Evolutionary conservation across 2,329 filamentous ascomycete species (phyloP), one percentile per base, ranked within the genome.

Genomic region (Fusarium redolens): DNA sequence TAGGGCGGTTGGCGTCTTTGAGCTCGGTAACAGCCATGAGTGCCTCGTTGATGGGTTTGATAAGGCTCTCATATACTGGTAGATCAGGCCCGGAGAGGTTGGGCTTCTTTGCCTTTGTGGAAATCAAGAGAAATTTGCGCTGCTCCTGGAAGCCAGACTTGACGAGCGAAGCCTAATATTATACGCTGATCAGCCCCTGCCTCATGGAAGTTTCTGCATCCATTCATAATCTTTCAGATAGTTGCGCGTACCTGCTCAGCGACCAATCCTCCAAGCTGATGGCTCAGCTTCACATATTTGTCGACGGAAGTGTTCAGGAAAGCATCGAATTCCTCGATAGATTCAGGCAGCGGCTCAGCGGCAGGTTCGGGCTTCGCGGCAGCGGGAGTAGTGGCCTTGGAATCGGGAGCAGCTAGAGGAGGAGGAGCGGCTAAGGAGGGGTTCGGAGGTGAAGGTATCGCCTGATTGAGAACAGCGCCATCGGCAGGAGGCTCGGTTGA

Each of bases 41-140:
- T 61, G 92, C 91, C 68, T 93, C 91, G 83, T 97, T 95, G 69
- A 97, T 91, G 73, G 96, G 95, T 77, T 95, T 94, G 73, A 98
- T 86, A 25, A 98, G 88, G 71, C 94, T 92, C 81, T 93, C 91
- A 79, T 91, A 93, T 7, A 89, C 85, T 13, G 89, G 84, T 77
- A 92, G 89, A 52, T 91, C 89, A 38, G 86, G 78, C 44, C 86
- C 85, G 17, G 81, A 81, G 72, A 92, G 86, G 73, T 96, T 92
- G 28, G 96, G 96, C 84, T 97, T 97, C 87, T 95, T 97, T 28
- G 96, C 92, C 85, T 95, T 96, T 59, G 93, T 96, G 3, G 95
- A 90, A 76, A 98, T 92, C 72, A 97, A 88, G 63, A 99, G 87
- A 82, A 97, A 97, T 75, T 91, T 93, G 75, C 96, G 91, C 85